Percentiles rank a stretch among this genome's conserved stretches.
These are phyloP conservation scores for Dioscorea zingiberensis DNA, from an alignment of 106 monocot species.

Conservation along the genomic window DNA sequence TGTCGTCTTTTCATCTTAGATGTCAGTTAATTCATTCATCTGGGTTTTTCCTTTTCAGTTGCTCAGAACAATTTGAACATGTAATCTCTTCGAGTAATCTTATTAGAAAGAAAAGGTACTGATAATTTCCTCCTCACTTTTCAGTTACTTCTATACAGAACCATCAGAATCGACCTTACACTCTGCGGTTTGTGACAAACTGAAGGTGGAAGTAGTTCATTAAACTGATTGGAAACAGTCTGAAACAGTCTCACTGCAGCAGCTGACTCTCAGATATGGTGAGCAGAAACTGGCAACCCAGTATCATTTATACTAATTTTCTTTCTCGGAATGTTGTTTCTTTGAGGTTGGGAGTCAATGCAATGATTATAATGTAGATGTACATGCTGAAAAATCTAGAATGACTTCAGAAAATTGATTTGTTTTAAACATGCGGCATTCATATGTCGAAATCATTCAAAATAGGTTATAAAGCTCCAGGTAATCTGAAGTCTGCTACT, in stretches of 20 bases:
- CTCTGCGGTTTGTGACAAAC: neutral
- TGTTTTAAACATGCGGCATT: no score
- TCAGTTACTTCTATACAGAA: slow-evolving; percentile 12
- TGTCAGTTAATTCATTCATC: no score
- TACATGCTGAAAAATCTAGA: neutral
- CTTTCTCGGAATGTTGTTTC: neutral
- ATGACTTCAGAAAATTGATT: no score
- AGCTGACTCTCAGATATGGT: neutral
- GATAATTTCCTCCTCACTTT: no score
- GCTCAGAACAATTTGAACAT: no score
- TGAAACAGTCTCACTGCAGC: neutral
- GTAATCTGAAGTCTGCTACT: no score
- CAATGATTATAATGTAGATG: neutral
- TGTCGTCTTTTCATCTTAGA: no score
- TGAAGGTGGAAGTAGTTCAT: neutral
- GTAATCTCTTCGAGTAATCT: no score
- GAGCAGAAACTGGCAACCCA: neutral
- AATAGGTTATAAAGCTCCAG: no score
- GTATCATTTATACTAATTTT: neutral
- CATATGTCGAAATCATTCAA: no score
- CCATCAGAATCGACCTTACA: slow-evolving; percentile 3
- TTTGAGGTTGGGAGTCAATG: neutral
- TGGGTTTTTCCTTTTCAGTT: no score
- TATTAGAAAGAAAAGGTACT: no score
- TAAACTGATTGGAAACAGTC: neutral